Evolutionary conservation across 345 rosid species (phyloP), one percentile per base, ranked within the genome.

Genomic region (Lumnitzera littorea): DNA sequence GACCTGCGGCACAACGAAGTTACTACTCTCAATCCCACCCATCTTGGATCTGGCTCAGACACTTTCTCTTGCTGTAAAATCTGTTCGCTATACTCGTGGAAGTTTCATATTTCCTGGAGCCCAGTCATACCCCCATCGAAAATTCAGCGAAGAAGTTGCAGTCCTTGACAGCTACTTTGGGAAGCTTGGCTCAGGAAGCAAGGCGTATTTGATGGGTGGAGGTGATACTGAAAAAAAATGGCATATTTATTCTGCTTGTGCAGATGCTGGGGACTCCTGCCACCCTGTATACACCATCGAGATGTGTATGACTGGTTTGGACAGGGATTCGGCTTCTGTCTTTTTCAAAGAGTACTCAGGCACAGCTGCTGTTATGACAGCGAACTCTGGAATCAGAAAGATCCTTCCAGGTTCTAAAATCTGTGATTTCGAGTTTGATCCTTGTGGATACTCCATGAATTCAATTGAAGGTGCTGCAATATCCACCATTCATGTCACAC

Each of bases 361-460:
- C 48, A 77, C 83, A 2, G 90, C 90, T 5, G 74, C 78, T 51
- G 64, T 43, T 43, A 87, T 85, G 90, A 82, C 90, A 15, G 53
- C 66, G 11, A 60, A 62, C 24, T 87, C 95, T 60, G 89, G 92
- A 41, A 85, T 90, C 52, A 83, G 95, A 61, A 79, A 82, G 70
- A 87, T 87, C 58, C 87, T 87, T 36, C 82, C 91, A 11, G 31
- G 66, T 36, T 90, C 97, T 13, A 52, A 75, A 51, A 87, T 90
- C 4, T 90, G 91, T 31, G 91, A 85, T 67, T 87, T 84, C 69
- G 88, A 79, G 8, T 87, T 90, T 50, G 88, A 85, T 4, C 92
- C 95, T 1, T 90, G 95, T 24, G 95, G 97, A 15, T 90, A 90
- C 41, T 90, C 91, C 13, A 90, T 85, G 90, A 90, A 90, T 66